Base-by-base conservation (phyloP, 768 basidiomycete species). In the Chalciporus sphaerocephalus region DNA sequence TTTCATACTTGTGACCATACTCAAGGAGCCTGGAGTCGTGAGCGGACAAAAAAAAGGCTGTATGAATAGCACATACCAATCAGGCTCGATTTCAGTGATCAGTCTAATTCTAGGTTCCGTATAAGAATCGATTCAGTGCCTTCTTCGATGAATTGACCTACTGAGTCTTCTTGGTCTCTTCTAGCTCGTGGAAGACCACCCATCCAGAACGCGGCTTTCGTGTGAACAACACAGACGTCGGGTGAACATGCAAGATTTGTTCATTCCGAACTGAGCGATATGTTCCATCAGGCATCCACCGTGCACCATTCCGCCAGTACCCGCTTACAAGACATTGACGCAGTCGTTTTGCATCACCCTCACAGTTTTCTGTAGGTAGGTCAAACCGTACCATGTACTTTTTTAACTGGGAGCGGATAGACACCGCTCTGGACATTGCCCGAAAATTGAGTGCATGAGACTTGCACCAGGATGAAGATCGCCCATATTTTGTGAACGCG, bases 131-230 rank as follows among this genome's bases (percentile, higher is more conserved):
- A n/a, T 21, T n/a, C 34, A 7, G n/a, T 6, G 18, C 18, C 10
- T 6, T 8, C 28, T n/a, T 11, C 24, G 28, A 18, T 2, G 28
- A 21, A 21, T 16, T 18, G 34, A 63, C 87, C 57, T 55, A 90
- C 89, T 90, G 94, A 33, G 83, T 84, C 61, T 93, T 96, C 54
- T 92, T 94, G 0, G 96, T 97, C 66, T 98, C 95, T 57, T 97
- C 86, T 71, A 96, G 83, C 62, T 97, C 93, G 57, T 97, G 92
- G 59, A 85, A 97, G 8, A 99, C 73, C 4, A 99, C 89, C 91
- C 92, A 97, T 6, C 90, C 89, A 1, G 87, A 86, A 18, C 83
- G 78, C 8, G 96, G 89, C 58, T 90, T 93, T 34, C 96, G 72
- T 0, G 92, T 96, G 61, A 98, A 98, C 41, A 97, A 69, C 6